A percentile compares a stretch with the other conserved stretches of the same genome.
Evolutionary conservation across 176 grass and related monocot genomes (phyloP).

Genomic region (Aegilops speltoides): DNA sequence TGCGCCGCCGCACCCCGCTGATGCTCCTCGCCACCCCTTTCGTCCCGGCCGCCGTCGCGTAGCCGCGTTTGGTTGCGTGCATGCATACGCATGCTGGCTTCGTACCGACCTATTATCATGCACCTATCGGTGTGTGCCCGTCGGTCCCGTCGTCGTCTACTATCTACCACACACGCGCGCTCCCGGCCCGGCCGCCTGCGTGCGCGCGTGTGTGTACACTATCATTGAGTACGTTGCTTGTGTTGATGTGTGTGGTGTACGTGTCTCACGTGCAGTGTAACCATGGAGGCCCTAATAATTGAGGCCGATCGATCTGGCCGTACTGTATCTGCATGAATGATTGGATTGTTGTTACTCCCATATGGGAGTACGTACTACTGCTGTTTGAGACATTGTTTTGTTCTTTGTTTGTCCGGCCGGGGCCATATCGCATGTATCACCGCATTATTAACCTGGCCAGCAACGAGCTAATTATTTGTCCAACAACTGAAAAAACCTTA

Average conservation of each 20-base stretch:
- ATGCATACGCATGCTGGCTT: not conserved
- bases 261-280: not conserved
- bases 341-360: not conserved
- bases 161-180: not conserved
- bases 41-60: not conserved
- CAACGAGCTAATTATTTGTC: too few species aligned
- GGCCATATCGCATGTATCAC: too few species aligned
- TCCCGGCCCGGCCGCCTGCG: too few species aligned
- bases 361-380: too few species aligned
- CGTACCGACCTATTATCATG: not conserved
- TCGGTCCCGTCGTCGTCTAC: too few species aligned
- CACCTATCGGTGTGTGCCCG: not conserved
- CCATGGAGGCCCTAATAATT: not conserved
- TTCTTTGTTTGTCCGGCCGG: too few species aligned
- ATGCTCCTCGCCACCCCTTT: conserved; percentile 45
- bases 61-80: not conserved
- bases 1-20: conserved; percentile 38
- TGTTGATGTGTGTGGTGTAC: not conserved
- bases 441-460: too few species aligned
- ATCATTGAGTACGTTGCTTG: not conserved
- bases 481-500: too few species aligned
- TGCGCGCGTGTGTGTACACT: not conserved
- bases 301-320: not conserved
- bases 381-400: too few species aligned
- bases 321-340: not conserved